Base-by-base conservation (phyloP, 2,329 filamentous ascomycete species). In the Rachicladosporium sp. region DNA sequence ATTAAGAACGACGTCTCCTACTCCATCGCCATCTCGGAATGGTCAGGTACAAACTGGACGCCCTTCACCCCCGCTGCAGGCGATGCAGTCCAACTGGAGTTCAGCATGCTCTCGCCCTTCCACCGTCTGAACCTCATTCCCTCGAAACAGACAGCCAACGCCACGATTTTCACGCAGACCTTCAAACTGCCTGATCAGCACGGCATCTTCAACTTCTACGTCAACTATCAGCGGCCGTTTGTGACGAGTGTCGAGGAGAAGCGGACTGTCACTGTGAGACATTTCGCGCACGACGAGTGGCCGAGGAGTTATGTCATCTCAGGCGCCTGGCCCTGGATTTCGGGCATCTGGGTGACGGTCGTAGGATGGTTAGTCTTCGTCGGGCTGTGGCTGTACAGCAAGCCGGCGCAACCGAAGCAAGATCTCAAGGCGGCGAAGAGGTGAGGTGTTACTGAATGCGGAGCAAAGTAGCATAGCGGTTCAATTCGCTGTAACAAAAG, bases 71-170 rank as follows among this genome's bases (percentile, higher is more conserved):
- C 82, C 12, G 78, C 85, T 13, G 57, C 70, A 6, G 70, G 65
- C 46, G 91, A 98, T 59, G 71, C 69, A 21, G 59, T 98, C 29
- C 91, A 98, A 64, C 83, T 98, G 46, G 91, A 98, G 64, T 95
- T 96, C 70, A 88, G 80, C 67, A 98, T 96, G 91, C 81, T 98
- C 35, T 95, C 89, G 1, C 89, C 91, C 41, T 96, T 95, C 76
- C 82, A 95, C 67, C 88, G 91, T 32, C 73, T 96, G 29, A 70
- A 78, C 43, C 78, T 98, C 27, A 53, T 66, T 6, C 73, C 76
- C 0, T 51, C 66, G 35, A 29, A 45, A 10, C 60, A 69, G 7
- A 80, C 78, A 1, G 62, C 70, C 40, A 79, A 84, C 52, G 77
- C 78, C 47, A 80, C 83, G 36, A 72, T 82, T 45, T 98, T 80